Evolutionary conservation across 139 green algal genomes (phyloP).

Genomic region (Ulvella scutata): DNA sequence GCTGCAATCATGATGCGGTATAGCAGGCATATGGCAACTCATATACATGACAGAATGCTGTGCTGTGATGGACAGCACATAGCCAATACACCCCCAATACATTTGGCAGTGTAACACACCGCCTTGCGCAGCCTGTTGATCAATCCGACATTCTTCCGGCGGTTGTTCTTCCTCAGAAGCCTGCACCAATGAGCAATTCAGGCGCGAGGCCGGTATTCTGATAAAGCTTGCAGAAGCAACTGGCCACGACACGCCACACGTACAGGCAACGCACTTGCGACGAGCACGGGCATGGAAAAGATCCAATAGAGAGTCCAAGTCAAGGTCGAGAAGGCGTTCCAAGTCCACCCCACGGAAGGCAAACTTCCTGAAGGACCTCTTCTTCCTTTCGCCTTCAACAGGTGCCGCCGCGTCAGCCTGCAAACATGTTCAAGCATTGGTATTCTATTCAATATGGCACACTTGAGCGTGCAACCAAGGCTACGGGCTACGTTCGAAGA

Average conservation of each 20-base stretch:
- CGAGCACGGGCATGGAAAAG: slow-evolving; percentile 56
- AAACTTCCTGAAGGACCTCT: slow-evolving; percentile 85
- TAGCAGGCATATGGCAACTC: neutral
- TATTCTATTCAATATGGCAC: neutral
- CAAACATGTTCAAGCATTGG: neutral
- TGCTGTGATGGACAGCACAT: neutral
- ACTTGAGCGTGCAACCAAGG: neutral
- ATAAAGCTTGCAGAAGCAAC: too few species aligned
- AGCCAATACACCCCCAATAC: neutral
- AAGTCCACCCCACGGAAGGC: slow-evolving; percentile 88
- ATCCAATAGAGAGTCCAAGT: slow-evolving; percentile 71
- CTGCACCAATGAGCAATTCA: too few species aligned
- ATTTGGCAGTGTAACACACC: neutral
- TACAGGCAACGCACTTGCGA: slow-evolving; percentile 22
- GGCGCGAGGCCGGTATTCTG: too few species aligned
- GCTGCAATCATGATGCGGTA: neutral
- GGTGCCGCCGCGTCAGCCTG: slow-evolving; percentile 21
- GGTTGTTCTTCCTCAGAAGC: neutral
- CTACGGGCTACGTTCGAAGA: too few species aligned
- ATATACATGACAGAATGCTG: neutral
- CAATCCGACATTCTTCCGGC: neutral
- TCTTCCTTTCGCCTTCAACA: slow-evolving; percentile 27
- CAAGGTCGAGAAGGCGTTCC: slow-evolving; percentile 96
- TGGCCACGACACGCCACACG: neutral
- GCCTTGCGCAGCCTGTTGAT: neutral